Evolutionary conservation across 2,329 filamentous ascomycete species (phyloP), one percentile per base, ranked within the genome.

Genomic region (Aureobasidium sp.): DNA sequence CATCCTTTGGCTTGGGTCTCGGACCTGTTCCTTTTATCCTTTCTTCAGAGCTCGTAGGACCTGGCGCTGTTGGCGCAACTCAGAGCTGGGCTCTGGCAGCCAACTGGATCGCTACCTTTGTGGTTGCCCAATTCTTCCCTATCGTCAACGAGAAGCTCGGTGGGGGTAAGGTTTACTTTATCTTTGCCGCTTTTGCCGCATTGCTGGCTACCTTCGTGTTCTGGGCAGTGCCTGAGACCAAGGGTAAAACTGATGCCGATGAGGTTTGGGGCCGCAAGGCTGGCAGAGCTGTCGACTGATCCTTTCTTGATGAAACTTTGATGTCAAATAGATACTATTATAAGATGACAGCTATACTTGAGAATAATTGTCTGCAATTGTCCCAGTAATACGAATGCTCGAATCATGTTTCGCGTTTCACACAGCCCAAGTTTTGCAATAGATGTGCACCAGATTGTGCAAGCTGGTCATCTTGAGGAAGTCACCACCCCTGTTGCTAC

Each of bases 1-100:
- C 84, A 4, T 90, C 88, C 69, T 99, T 96, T 67, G 94, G 89
- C 0, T 82, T 96, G 15, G 94, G 94, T 0, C 81, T 99, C 0
- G 94, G 94, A 0, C 94, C 94, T 0, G 90, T 99, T 0, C 94
- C 94, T 0, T 99, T 97, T 73, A 95, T 97, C 65, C 81, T 99
- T 49, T 87, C 92, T 0, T 92, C 89, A 1, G 94, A 97, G 74
- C 82, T 97, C 2, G 94, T 97, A 0, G 88, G 86, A 0, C 86
- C 90, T 13, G 90, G 96, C 70, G 94, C 93, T 0, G 91, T 96
- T 0, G 92, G 93, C 1, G 90, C 93, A 0, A 88, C 90, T 0
- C 94, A 99, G 73, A 92, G 88, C 61, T 95, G 91, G 82, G 89
- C 87, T 0, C 75, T 97, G 25, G 90, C 85, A 1, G 87, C 89